Evolutionary conservation across 164 flowering plant species (phyloP).

Genomic region (Echeveria elegans): DNA sequence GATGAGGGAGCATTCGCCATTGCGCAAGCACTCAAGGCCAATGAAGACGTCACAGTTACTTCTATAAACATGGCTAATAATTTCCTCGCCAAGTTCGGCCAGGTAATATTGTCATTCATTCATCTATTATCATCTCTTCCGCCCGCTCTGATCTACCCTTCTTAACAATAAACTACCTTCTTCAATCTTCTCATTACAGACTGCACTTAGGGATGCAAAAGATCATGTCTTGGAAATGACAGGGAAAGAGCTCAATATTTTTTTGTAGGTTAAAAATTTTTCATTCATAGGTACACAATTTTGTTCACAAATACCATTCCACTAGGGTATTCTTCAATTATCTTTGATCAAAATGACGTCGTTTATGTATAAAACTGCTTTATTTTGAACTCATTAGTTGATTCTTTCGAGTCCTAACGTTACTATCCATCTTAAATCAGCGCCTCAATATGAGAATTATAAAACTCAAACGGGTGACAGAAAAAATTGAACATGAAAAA

Average conservation of each 20-base stretch:
- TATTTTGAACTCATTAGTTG: no score
- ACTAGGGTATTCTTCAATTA: no score
- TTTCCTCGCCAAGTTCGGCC: conserved; percentile 86
- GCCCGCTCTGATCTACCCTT: background rate
- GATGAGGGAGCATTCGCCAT: conserved; percentile 93
- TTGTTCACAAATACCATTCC: background rate
- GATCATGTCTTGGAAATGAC: conserved; percentile 89
- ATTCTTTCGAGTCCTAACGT: no score
- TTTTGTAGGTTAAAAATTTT: no score
- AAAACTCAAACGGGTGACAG: no score
- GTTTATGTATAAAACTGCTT: no score
- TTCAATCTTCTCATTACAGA: conserved; percentile 32
- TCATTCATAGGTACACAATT: conserved; percentile 4
- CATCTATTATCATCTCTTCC: background rate
- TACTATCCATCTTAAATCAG: no score
- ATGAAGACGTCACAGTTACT: conserved; percentile 72
- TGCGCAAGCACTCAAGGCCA: conserved; percentile 91
- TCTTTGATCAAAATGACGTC: no score
- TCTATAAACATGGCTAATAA: conserved; percentile 73
- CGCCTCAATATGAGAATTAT: no score
- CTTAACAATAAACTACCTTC: background rate
- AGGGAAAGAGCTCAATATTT: conserved; percentile 66
- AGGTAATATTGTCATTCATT: conserved; percentile 33
- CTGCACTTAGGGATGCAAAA: conserved; percentile 85
- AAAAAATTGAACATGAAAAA: no score